Evolutionary conservation across 352 stramenopile species (phyloP).

Genomic region (Pythium coloratum): DNA sequence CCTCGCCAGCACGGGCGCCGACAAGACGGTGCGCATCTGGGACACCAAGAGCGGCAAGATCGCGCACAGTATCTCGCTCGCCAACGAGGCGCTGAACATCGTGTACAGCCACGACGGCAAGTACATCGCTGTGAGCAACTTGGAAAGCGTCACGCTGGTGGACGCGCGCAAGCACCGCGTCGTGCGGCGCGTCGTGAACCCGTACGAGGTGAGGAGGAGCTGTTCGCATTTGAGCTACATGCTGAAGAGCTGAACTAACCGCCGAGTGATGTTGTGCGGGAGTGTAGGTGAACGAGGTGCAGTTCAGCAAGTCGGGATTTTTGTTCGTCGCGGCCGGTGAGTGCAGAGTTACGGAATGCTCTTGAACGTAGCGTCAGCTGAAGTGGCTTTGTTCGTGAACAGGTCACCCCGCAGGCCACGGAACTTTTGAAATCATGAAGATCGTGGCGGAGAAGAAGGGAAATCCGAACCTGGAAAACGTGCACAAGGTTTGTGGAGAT

Average conservation of each 20-base stretch:
- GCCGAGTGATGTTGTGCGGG: background rate
- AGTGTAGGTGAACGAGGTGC: slow-evolving; percentile 64
- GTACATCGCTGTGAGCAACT: slow-evolving; percentile 77
- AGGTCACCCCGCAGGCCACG: slow-evolving; percentile 71
- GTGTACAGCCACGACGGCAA: slow-evolving; percentile 81
- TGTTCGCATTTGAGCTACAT: background rate
- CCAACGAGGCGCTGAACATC: slow-evolving; percentile 74
- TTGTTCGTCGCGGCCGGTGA: slow-evolving; percentile 75
- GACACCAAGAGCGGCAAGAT: slow-evolving; percentile 81
- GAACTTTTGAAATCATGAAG: slow-evolving; percentile 85
- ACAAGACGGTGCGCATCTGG: slow-evolving; percentile 87
- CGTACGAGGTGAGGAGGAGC: slow-evolving; percentile 48
- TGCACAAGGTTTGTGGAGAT: slow-evolving; percentile 60
- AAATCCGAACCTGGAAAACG: slow-evolving; percentile 78
- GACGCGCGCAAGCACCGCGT: slow-evolving; percentile 82
- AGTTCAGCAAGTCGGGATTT: slow-evolving; percentile 78
- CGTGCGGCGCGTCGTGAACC: slow-evolving; percentile 75
- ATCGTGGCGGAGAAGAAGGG: slow-evolving; percentile 76
- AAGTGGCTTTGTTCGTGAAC: background rate
- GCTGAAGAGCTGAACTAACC: background rate
- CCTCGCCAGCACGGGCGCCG: slow-evolving; percentile 64
- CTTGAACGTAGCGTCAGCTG: background rate
- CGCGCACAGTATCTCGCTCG: slow-evolving; percentile 71
- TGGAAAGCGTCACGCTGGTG: slow-evolving; percentile 77
- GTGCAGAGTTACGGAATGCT: background rate